Evolutionary conservation across 805 yeast genomes (phyloP), one percentile per base, ranked within the genome.

Genomic region (Jamesozyma gamospora): DNA sequence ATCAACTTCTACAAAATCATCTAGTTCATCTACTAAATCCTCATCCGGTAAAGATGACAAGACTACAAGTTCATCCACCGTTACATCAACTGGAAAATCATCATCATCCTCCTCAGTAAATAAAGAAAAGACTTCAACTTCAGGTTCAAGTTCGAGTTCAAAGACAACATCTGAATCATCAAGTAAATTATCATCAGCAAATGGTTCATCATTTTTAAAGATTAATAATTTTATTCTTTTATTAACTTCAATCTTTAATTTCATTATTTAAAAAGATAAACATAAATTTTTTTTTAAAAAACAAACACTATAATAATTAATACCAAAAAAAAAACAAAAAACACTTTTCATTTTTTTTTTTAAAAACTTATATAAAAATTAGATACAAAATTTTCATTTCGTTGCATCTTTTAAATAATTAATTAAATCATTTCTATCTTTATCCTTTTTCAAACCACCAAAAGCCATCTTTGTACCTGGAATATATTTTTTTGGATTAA

Each of bases 401-500:
- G 68, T 51, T 43, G 79, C 79, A 43, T 59, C 56, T 32, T 58
- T 61, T 65, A 90, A 75, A 82, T 86, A 90, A 58, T 97, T 77
- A 62, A 90, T 71, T 67, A 92, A 73, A 68, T 92, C 97, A 73
- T 85, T 84, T 81, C 97, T 86, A 77, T 92, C 98, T 82, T 87
- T 90, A 52, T 87, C 81, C 79, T 92, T 92, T 88, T 92, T 92
- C 71, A 92, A 79, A 74, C 98, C 98, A 73, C 96, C 98, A 61
- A 90, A 92, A 52, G 98, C 97, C 98, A 92, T 92, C 83, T 92
- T 92, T 75, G 97, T 92, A 70, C 98, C 98, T 66, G 98, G 98
- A 57, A 92, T 87, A 77, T 87, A 92, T 75, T 92, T 92, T 94
- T 92, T 92, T 74, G 98, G 98, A 84, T 92, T 92, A 72, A 83